phyloP scores from a whole-genome alignment of 768 basidiomycete genomes.

The Exsudoporus frostii region DNA sequence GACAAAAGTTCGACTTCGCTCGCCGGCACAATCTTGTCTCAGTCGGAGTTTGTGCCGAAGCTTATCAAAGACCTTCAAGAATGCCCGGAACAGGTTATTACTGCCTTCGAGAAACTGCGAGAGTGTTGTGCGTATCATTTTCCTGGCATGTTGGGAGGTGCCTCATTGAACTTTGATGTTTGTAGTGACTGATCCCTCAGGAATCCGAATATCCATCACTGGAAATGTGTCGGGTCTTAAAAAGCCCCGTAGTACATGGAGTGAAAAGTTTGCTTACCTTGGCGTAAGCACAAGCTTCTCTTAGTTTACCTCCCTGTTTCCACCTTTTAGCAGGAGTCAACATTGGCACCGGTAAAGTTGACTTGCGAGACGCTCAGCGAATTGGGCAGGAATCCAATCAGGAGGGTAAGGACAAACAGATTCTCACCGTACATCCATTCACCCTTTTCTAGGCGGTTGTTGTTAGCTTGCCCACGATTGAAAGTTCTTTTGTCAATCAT shows the following conservation, averaged over 20 bases:
- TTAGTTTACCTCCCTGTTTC: background rate
- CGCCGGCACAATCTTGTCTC: constrained; percentile 63
- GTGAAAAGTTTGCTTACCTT: constrained; percentile 58
- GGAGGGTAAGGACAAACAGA: constrained; percentile 47
- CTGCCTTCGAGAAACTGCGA: constrained; percentile 74
- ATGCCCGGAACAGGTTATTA: constrained; percentile 66
- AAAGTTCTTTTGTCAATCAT: constrained; percentile 84
- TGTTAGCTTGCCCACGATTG: constrained; percentile 89
- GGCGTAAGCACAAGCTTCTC: constrained; percentile 48
- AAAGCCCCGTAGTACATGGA: constrained; percentile 73
- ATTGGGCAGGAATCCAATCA: constrained; percentile 68
- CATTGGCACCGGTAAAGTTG: constrained; percentile 64
- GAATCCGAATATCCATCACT: constrained; percentile 85
- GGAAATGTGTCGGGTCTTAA: constrained; percentile 74
- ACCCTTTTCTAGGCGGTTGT: constrained; percentile 60
- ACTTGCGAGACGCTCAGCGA: constrained; percentile 67
- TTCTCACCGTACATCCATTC: background rate
- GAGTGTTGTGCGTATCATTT: constrained; percentile 48
- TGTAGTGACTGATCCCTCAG: constrained; percentile 78
- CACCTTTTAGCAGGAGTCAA: constrained; percentile 37
- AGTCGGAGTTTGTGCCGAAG: constrained; percentile 76
- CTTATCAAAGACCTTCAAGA: constrained; percentile 70
- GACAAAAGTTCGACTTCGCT: constrained; percentile 68
- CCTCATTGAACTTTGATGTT: background rate
- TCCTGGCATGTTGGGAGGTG: background rate